Base-by-base conservation (phyloP, 108 stramenopile species). In the Nitzschia palea region DNA sequence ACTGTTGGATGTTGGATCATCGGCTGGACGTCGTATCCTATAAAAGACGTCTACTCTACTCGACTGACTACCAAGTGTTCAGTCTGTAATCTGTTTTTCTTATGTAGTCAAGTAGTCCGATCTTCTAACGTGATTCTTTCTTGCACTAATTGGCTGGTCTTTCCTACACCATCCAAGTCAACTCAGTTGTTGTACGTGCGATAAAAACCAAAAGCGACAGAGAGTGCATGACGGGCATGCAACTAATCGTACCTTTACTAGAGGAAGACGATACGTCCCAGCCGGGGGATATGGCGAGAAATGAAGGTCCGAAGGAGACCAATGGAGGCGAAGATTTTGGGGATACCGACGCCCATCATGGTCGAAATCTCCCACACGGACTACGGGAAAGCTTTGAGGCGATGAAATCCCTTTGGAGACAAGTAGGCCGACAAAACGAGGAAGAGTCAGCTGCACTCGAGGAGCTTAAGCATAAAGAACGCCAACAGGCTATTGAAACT, bases 331-430 rank as follows among this genome's bases (percentile, higher is more conserved):
- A 56, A 22, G 23, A 29, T 42, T 4, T 12, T 4, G 4, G 15
- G 29, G 14, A 25, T 51, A 12, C 45, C 14, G 10, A 4, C n/a
- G 43, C 44, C 28, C 31, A 58, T 4, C 8, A 40, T 28, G 36
- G 40, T 62, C 8, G 31, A 40, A 51, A 69, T 23, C 48, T 79
- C 33, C 70, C 78, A 1, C 35, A 31, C 25, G 67, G 59, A 14
- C 64, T 80, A 3, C 62, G 57, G n/a, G 65, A 74, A 40, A 51
- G 67, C 33, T 80, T 80, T 55, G 68, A 74, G 44, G 35, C 68
- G 29, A 73, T 73, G 71, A 56, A 67, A 47, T 34, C 44, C 34
- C 30, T 70, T 8, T 60, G 66, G 65, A 27, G 62, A 27, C 67
- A 52, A 44, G 62, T 42, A 5, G 25, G 62, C 3, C 22, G 40